Evolutionary conservation across 352 stramenopile species (phyloP).

Genomic region (Pythium biforme): DNA sequence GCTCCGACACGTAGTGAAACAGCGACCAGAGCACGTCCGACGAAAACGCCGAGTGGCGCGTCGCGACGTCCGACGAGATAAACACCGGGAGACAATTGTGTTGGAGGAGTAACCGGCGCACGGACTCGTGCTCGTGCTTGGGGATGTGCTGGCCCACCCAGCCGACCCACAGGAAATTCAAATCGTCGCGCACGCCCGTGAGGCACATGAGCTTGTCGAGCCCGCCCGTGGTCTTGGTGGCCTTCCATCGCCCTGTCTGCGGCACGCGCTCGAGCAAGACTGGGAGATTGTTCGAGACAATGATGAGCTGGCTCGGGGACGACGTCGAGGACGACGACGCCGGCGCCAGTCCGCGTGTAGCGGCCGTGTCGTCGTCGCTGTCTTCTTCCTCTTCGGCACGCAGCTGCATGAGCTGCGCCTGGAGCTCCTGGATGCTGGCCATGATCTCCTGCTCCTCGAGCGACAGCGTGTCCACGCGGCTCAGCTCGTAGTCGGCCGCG

Average conservation of each 20-base stretch:
- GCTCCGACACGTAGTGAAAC: constrained; percentile 90
- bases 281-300: constrained; percentile 89
- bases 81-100: constrained; percentile 91
- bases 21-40: constrained; percentile 90
- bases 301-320: constrained; percentile 79
- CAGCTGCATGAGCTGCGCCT: constrained; percentile 86
- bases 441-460: constrained; percentile 88
- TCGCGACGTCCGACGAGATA: constrained; percentile 85
- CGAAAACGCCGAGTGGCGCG: constrained; percentile 90
- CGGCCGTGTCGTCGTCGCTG: constrained; percentile 59
- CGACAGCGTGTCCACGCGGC: constrained; percentile 65
- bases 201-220: constrained; percentile 89
- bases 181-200: constrained; percentile 84
- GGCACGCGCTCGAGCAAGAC: constrained; percentile 81
- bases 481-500: constrained; percentile 65
- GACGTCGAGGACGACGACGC: constrained; percentile 12
- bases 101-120: constrained; percentile 76
- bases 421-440: constrained; percentile 90
- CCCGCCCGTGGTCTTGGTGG: constrained; percentile 78
- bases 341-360: constrained; percentile 58
- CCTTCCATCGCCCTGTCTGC: constrained; percentile 79
- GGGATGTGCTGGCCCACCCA: constrained; percentile 89
- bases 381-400: constrained; percentile 80
- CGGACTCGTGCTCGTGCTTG: constrained; percentile 77
- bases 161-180: constrained; percentile 91